Evolutionary conservation across 768 basidiomycete genomes (phyloP), one percentile per base, ranked within the genome.

Genomic region (Saitozyma sp.): DNA sequence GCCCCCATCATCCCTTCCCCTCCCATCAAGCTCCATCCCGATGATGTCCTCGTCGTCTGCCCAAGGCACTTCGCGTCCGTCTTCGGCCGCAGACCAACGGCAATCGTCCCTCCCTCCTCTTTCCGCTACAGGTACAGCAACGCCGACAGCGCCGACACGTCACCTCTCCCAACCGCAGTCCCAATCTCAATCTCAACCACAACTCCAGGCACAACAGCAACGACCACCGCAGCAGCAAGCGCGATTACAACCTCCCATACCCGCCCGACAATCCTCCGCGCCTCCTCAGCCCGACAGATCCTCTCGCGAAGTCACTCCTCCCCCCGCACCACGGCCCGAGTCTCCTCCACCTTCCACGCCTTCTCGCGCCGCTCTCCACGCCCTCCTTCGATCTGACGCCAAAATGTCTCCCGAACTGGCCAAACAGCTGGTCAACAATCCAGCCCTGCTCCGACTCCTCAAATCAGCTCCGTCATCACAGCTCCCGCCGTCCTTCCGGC

Each of bases 261-360:
- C 54, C n/a, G 17, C 39, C 55, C 43, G 29, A 29, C 58, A 10
- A 39, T 29, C 29, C 9, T 13, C 54, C 20, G 8, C 17, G 38
- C 56, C 40, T 42, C 16, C 17, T 43, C 49, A 9, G 39, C 61
- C 37, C 41, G 39, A n/a, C 53, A 37, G 16, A 8, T 11, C 29
- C 53, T 16, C 19, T 9, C 20, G 71, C 8, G 59, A 69, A 56
- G 54, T 67, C 17, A 72, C 74, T 16, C 71, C 74, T 0, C 73
- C 73, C 1, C 69, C 69, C 16, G 8, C 64, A 9, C 61, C 67
- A 19, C 58, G 58, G 17, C 59, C 56, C 0, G 63, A 62, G 48
- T 73, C 74, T 0, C 74, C 74, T n/a, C 74, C 74, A 40, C 74
- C 74, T 29, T 70, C 74, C 16, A 73, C 74, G 16, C 74, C 74